A percentile compares a stretch with the other conserved stretches of the same genome.
These are phyloP conservation scores for Colletotrichum navitas DNA, from an alignment of 2,329 filamentous ascomycete species.

Conservation along the genomic window DNA sequence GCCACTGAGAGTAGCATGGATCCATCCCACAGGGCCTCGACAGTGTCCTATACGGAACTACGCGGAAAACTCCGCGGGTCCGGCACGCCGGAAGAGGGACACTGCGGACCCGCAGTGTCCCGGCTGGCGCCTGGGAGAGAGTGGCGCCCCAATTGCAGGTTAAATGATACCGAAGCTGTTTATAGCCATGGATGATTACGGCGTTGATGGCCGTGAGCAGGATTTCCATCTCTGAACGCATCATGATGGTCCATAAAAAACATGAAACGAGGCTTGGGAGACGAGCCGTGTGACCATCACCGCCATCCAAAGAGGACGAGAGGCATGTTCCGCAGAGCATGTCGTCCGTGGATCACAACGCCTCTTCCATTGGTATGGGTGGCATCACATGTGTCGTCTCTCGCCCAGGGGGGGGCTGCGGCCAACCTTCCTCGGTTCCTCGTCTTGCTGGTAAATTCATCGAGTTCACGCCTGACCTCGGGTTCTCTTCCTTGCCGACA, in stretches of 20 bases:
- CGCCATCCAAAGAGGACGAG: background rate
- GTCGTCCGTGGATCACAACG: background rate
- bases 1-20: background rate
- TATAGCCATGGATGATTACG: background rate
- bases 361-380: background rate
- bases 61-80: conserved; percentile 8
- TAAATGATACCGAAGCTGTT: background rate
- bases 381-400: conserved; percentile 18
- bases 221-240: conserved; percentile 1
- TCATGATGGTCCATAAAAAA: background rate
- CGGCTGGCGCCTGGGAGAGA: conserved; percentile 13
- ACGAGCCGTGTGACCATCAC: background rate
- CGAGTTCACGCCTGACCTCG: background rate
- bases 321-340: background rate
- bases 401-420: background rate
- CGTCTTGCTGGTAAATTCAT: background rate
- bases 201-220: background rate
- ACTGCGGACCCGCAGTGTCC: conserved; percentile 2
- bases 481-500: background rate
- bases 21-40: conserved; percentile 6
- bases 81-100: background rate
- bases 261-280: background rate
- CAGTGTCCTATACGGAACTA: conserved; percentile 13
- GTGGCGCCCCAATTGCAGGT: background rate
- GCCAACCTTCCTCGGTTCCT: background rate